Percentiles rank a stretch among this genome's conserved stretches.
phyloP scores from a whole-genome alignment of 2,329 filamentous ascomycete genomes.

The Colletotrichum gigasporum region DNA sequence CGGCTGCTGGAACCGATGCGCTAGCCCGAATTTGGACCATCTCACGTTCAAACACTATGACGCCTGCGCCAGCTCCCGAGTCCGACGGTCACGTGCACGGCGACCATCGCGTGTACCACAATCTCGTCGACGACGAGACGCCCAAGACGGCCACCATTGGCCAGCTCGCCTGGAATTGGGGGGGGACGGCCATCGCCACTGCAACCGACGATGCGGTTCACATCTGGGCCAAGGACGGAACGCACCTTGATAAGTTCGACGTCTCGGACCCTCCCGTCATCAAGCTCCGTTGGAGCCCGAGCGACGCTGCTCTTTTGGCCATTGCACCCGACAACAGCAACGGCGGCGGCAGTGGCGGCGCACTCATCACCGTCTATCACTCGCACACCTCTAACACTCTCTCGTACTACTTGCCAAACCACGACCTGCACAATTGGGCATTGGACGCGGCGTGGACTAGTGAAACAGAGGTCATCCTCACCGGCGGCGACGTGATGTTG shows the following conservation, averaged over 20 bases:
- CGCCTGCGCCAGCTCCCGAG: slow-evolving; percentile 23
- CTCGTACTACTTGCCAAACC: slow-evolving; percentile 57
- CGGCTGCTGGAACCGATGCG: slow-evolving; percentile 74
- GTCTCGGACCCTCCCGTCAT: slow-evolving; percentile 69
- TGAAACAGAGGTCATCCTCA: slow-evolving; percentile 66
- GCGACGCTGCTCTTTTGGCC: slow-evolving; percentile 62
- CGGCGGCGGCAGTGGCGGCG: slow-evolving; percentile 45
- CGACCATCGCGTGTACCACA: slow-evolving; percentile 51
- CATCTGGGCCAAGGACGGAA: slow-evolving; percentile 65
- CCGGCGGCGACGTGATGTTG: slow-evolving; percentile 64
- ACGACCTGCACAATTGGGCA: slow-evolving; percentile 60
- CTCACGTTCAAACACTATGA: slow-evolving; percentile 58
- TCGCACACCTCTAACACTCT: slow-evolving; percentile 53
- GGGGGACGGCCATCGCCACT: slow-evolving; percentile 65
- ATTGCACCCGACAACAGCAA: slow-evolving; percentile 61
- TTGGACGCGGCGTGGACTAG: slow-evolving; percentile 70
- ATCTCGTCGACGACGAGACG: slow-evolving; percentile 63
- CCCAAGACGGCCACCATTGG: slow-evolving; percentile 64
- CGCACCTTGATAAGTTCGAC: slow-evolving; percentile 61
- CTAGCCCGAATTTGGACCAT: slow-evolving; percentile 76
- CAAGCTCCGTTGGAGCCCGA: slow-evolving; percentile 69
- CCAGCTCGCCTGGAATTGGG: slow-evolving; percentile 68
- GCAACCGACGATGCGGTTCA: slow-evolving; percentile 66
- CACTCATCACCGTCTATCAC: slow-evolving; percentile 65
- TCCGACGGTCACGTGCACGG: slow-evolving; percentile 53